Conservation (phyloP, 495 filamentous ascomycete genomes). For the Aspergillus haitiensis region DNA sequence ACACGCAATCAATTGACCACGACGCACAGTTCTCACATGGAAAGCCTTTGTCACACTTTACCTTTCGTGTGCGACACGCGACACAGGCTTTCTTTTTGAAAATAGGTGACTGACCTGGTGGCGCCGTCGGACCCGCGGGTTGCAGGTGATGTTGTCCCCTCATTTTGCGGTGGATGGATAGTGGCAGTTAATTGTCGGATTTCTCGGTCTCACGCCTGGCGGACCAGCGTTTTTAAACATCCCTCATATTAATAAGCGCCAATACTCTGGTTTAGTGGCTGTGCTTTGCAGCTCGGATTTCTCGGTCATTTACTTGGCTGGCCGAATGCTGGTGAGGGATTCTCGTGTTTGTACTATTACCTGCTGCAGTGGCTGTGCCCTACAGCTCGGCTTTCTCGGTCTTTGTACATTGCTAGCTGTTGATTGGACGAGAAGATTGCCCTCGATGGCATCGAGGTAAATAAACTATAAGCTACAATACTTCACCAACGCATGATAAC, state of each 20-base stretch:
- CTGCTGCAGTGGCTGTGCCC: no score
- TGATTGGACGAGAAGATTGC: no score
- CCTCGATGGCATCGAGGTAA: no score
- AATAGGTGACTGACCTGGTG: neutral
- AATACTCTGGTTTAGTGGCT: neutral
- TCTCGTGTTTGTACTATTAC: no score
- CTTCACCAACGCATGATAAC: no score
- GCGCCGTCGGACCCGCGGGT: neutral
- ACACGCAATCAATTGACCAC: constrained; percentile 17
- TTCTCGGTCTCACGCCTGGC: constrained; percentile 17
- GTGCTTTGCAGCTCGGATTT: neutral
- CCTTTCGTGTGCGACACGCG: constrained; percentile 18
- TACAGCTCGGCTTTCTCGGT: no score
- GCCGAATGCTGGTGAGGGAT: no score
- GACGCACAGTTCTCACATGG: constrained; percentile 18
- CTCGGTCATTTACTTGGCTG: no score
- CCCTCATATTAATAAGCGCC: no score
- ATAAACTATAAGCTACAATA: no score
- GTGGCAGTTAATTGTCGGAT: constrained; percentile 5
- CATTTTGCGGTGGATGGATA: neutral
- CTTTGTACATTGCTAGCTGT: no score
- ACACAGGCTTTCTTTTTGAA: constrained; percentile 18
- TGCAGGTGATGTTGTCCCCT: neutral
- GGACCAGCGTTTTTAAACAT: no score
- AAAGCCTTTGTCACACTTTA: constrained; percentile 16